Base-by-base conservation (phyloP, 495 filamentous ascomycete genomes). In the Melanomma pulvis-pyrius region DNA sequence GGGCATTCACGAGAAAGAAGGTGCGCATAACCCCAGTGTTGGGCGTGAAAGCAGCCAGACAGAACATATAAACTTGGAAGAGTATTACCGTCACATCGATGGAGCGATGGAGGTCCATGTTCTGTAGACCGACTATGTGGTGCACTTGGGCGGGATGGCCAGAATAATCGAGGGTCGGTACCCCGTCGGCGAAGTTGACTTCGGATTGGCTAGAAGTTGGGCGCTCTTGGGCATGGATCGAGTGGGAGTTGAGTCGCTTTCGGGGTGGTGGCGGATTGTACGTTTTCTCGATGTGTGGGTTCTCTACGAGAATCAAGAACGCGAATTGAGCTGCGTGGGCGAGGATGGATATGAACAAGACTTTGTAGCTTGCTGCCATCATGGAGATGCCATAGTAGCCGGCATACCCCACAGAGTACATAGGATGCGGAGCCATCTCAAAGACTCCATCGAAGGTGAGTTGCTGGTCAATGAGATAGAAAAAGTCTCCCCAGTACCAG, bases 401-500 rank as follows among this genome's bases (percentile, higher is more conserved):
- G 25, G 92, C 92, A 78, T 98, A 98, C 30, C 94, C 94, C 71
- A 98, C 92, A 48, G 93, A 96, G 80, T 98, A 98, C 94, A 98
- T 98, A 44, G 94, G 94, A 76, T 98, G 94, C 25, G 94, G 94
- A 49, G 96, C 94, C 90, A 98, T 96, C 78, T 98, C 94, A 75
- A 97, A 98, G 58, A 98, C 93, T 51, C 96, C 96, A 74, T 98
- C 96, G 69, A 98, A 98, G 32, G 94, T 97, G 73, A 98, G 82
- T 74, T 97, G 91, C 75, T 97, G 92, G 76, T 98, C 96, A 74
- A 98, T 92, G 75, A 98, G 87, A 79, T 91, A 98, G 82, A 98
- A 98, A 80, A 98, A 98, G 74, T 98, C 94, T 57, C 94, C 94
- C 94, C 94, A 98, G 79, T 98, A 98, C 94, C 94, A 98, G 22